These are phyloP conservation scores for Achaetomium macrosporum DNA, from an alignment of 2,329 filamentous ascomycete species.

Conservation along the genomic window DNA sequence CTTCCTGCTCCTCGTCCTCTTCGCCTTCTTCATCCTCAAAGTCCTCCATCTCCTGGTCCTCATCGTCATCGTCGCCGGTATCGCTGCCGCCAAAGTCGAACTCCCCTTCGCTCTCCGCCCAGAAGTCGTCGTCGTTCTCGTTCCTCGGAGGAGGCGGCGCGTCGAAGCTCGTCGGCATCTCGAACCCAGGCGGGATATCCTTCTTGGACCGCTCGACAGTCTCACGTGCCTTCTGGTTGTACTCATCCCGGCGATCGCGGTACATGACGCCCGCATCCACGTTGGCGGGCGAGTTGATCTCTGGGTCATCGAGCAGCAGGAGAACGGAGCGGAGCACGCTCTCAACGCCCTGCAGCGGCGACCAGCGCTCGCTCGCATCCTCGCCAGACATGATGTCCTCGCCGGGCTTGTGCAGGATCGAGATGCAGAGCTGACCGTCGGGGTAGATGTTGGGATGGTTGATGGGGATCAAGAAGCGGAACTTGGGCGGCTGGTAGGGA, in stretches of 20 bases:
- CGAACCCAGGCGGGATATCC: conserved; percentile 73
- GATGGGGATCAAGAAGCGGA: conserved; percentile 73
- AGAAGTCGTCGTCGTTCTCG: conserved; percentile 74
- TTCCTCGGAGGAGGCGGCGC: conserved; percentile 53
- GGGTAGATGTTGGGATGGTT: conserved; percentile 92
- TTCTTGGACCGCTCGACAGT: conserved; percentile 68
- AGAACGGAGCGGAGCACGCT: conserved; percentile 90
- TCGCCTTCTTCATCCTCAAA: conserved; percentile 53
- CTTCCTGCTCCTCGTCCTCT: conserved; percentile 47
- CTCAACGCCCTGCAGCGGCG: conserved; percentile 87
- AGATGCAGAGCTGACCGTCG: conserved; percentile 90
- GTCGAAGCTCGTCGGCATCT: conserved; percentile 73
- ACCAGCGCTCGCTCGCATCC: conserved; percentile 85
- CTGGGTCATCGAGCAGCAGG: conserved; percentile 85
- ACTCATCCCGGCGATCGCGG: conserved; percentile 63
- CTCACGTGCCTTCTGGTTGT: conserved; percentile 62
- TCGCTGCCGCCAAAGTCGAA: conserved; percentile 75
- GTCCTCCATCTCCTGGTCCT: conserved; percentile 56
- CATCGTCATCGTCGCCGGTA: conserved; percentile 53
- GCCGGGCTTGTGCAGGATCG: conserved; percentile 87
- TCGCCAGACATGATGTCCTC: conserved; percentile 93
- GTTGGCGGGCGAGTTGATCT: conserved; percentile 89
- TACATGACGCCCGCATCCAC: conserved; percentile 87
- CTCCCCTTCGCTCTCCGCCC: conserved; percentile 70
- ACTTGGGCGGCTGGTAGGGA: conserved; percentile 81